Percentiles rank a stretch among this genome's conserved stretches.
phyloP scores from a whole-genome alignment of 2,329 filamentous ascomycete genomes.

The Aureobasidium sp. region DNA sequence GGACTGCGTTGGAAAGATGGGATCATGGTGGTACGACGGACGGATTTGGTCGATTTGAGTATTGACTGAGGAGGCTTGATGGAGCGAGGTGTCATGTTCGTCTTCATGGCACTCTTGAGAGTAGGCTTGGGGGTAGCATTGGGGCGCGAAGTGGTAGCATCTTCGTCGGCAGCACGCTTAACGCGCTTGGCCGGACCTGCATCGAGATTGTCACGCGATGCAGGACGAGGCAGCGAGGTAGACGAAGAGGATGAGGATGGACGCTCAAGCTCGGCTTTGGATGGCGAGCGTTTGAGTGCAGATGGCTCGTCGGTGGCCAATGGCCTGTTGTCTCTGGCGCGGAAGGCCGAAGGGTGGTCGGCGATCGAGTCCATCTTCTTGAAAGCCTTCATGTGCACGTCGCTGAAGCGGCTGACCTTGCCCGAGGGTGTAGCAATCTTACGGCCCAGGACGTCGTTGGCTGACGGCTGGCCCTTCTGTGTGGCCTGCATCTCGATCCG shows the following conservation, averaged over 20 bases:
- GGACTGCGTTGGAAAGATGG: constrained; percentile 20
- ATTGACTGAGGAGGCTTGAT: constrained; percentile 26
- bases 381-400: constrained; percentile 79
- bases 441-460: constrained; percentile 42
- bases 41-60: constrained; percentile 16
- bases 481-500: constrained; percentile 59
- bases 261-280: constrained; percentile 56
- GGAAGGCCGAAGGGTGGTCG: constrained; percentile 72
- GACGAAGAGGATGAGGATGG: constrained; percentile 21
- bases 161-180: constrained; percentile 54
- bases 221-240: constrained; percentile 25
- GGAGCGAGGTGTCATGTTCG: background rate
- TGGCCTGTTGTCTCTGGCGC: constrained; percentile 42
- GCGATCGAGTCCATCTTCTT: constrained; percentile 97
- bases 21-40: constrained; percentile 29
- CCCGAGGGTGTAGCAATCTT: constrained; percentile 75
- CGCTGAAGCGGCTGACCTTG: constrained; percentile 70
- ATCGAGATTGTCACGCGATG: constrained; percentile 21
- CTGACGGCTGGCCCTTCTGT: constrained; percentile 43
- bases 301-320: constrained; percentile 20
- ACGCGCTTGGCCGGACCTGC: constrained; percentile 56
- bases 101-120: constrained; percentile 7
- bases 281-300: constrained; percentile 46
- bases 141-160: constrained; percentile 59
- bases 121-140: constrained; percentile 39